Conservation (phyloP, 441 rosid genomes). For the Biscutella laevigata region DNA sequence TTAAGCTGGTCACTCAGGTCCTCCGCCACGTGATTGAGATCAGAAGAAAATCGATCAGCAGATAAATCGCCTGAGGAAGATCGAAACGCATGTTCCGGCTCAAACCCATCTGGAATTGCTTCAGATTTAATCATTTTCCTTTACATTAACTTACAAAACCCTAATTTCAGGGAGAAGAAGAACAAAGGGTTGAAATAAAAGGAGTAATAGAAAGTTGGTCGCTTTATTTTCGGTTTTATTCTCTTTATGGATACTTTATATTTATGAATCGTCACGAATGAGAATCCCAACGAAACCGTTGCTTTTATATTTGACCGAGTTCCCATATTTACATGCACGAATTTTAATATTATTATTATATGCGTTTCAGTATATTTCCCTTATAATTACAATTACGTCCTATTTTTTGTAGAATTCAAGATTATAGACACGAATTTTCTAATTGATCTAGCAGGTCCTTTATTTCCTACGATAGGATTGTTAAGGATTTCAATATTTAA, state of each 20-base stretch:
- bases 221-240: neutral
- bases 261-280: conserved; percentile 2
- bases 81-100: neutral
- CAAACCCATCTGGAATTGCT: conserved; percentile 1
- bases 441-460: no score
- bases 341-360: neutral
- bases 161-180: conserved; percentile 25
- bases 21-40: conserved; percentile 17
- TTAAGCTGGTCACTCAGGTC: conserved; percentile 11
- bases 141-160: conserved; percentile 29
- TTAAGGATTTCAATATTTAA: neutral
- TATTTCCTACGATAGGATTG: neutral
- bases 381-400: neutral
- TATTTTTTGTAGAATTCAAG: neutral
- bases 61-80: conserved; percentile 3
- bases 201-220: conserved; percentile 6
- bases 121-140: conserved; percentile 24
- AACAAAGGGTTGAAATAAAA: conserved; percentile 3
- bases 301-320: conserved; percentile 12
- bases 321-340: conserved; percentile 6
- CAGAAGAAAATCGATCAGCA: conserved; percentile 14
- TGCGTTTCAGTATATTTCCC: neutral
- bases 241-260: neutral
- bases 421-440: neutral
- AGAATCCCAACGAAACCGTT: conserved; percentile 20